Evolutionary conservation across 495 filamentous ascomycete genomes (phyloP), one percentile per base, ranked within the genome.

Genomic region (Penicillium psychrofluorescens): DNA sequence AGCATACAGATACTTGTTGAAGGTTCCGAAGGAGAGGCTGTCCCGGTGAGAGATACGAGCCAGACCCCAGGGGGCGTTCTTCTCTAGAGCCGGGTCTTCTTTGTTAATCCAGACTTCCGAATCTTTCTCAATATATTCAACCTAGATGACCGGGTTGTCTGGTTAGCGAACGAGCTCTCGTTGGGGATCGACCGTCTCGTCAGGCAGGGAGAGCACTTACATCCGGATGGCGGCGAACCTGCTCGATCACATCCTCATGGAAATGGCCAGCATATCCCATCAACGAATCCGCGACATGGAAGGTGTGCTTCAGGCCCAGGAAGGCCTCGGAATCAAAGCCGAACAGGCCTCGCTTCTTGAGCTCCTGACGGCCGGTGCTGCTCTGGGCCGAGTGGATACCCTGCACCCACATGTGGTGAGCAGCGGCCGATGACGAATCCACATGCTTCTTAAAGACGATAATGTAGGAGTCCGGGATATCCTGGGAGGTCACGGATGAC

Each of bases 361-460:
- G 84, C 72, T 95, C 90, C 54, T 75, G 75, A 48, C 79, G 81
- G 64, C 84, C 73, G 49, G 65, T 9, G 7, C 9, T 2, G 32
- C 0, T 10, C 43, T 81, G 59, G 34, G 68, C 53, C 61, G 53
- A 38, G 53, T 71, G 67, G 55, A 95, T 76, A 68, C 86, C 78
- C 73, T 95, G 81, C 56, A 99, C 84, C 94, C 94, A 99, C 62
- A 63, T 79, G 61, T 95, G 90, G 61, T 99, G 94, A 53, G 75
- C 77, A 16, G 76, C 63, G 10, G 85, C 88, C 41, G 78, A 71
- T 13, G 69, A 68, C 16, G 80, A 65, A 46, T 73, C 72, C 43
- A 99, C 84, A 61, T 96, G 88, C 66, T 91, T 85, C 82, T 99
- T 97, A 80, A 99, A 96, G 51, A 95, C 88, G 68, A 99, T 70